These are phyloP conservation scores for Hapsidospora chrysogenum DNA, from an alignment of 495 filamentous ascomycete genomes.

Conservation along the genomic window DNA sequence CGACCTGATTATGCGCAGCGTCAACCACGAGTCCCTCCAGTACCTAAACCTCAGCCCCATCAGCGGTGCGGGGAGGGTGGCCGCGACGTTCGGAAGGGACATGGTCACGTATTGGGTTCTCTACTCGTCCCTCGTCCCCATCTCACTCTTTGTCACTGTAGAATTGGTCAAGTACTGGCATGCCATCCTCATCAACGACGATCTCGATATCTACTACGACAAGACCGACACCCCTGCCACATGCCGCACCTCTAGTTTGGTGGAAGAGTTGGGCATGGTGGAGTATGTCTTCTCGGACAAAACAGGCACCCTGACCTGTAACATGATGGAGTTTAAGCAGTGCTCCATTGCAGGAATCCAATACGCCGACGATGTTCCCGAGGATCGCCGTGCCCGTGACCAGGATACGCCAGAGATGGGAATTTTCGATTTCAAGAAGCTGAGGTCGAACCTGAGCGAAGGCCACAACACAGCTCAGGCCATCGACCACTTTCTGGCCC, in stretches of 20 bases:
- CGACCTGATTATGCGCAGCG: slow-evolving; percentile 63
- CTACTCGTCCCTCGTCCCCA: slow-evolving; percentile 94
- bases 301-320: slow-evolving; percentile 96
- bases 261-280: slow-evolving; percentile 95
- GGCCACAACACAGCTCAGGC: slow-evolving; percentile 46
- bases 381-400: slow-evolving; percentile 68
- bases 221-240: slow-evolving; percentile 89
- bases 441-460: slow-evolving; percentile 51
- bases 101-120: slow-evolving; percentile 97
- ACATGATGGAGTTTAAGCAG: slow-evolving; percentile 98
- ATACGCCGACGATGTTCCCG: slow-evolving; percentile 84
- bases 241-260: slow-evolving; percentile 87
- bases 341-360: slow-evolving; percentile 85
- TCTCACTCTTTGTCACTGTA: slow-evolving; percentile 94
- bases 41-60: slow-evolving; percentile 52
- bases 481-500: slow-evolving; percentile 80
- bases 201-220: slow-evolving; percentile 96
- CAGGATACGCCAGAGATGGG: slow-evolving; percentile 64
- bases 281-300: slow-evolving; percentile 99
- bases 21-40: slow-evolving; percentile 34
- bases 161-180: slow-evolving; percentile 97
- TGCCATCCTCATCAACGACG: slow-evolving; percentile 91
- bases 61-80: slow-evolving; percentile 28
- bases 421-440: slow-evolving; percentile 71
- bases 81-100: slow-evolving; percentile 78